Percentiles rank a stretch among this genome's conserved stretches.
These are phyloP conservation scores for Tylopilus intermedius DNA, from an alignment of 768 basidiomycete species.

Conservation along the genomic window DNA sequence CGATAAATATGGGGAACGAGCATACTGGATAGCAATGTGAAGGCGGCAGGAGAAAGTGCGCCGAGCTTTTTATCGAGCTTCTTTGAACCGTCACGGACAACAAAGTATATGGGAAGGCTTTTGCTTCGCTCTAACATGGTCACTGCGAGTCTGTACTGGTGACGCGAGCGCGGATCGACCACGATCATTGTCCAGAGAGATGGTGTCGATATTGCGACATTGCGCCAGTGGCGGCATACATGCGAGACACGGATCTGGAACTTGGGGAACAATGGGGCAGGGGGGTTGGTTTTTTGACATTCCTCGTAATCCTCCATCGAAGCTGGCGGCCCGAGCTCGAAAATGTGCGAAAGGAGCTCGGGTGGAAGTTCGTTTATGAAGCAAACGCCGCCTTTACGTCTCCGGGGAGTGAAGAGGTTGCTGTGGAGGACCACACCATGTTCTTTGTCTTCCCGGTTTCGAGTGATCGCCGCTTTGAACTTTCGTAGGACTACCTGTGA, in stretches of 20 bases:
- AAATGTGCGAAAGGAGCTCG: constrained; percentile 50
- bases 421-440: no score
- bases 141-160: constrained; percentile 41
- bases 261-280: no score
- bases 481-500: no score
- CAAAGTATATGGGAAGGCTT: constrained; percentile 33
- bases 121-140: constrained; percentile 52
- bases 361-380: constrained; percentile 41
- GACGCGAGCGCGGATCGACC: not conserved
- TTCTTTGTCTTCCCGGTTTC: no score
- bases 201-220: constrained; percentile 46
- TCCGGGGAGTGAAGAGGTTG: no score
- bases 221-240: constrained; percentile 53
- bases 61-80: no score
- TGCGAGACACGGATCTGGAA: constrained; percentile 41
- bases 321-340: constrained; percentile 35
- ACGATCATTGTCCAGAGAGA: constrained; percentile 46
- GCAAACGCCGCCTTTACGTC: no score
- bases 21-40: constrained; percentile 20
- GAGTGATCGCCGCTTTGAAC: no score
- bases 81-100: constrained; percentile 30
- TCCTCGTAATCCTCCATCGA: no score
- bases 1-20: constrained; percentile 50
- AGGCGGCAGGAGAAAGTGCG: constrained; percentile 6
- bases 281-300: no score